A percentile compares a stretch with the other conserved stretches of the same genome.
phyloP scores from a whole-genome alignment of 2,329 filamentous ascomycete species.

The Fusarium acutatum region DNA sequence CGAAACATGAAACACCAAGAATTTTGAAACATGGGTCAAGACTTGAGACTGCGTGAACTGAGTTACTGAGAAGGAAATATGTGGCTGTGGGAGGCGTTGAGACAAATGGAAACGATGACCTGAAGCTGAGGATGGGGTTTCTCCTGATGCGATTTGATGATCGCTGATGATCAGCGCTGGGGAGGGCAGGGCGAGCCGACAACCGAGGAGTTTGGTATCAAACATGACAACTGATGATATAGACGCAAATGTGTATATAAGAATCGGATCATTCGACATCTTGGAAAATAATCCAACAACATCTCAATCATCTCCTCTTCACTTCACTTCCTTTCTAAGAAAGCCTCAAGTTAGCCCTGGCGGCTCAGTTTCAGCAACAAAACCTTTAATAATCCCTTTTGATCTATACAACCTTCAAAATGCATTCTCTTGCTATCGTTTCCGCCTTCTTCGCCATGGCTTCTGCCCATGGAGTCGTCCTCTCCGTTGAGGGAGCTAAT shows the following conservation, averaged over 20 bases:
- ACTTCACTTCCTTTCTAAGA: background rate
- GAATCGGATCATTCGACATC: background rate
- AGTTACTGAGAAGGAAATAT: background rate
- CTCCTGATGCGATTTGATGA: background rate
- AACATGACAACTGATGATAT: background rate
- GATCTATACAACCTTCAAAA: conserved; percentile 22
- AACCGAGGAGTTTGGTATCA: background rate
- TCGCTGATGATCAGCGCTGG: background rate
- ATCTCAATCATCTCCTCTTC: background rate
- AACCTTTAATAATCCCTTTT: background rate
- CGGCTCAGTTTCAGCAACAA: background rate
- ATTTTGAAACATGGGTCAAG: conserved; percentile 3
- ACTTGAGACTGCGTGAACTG: background rate
- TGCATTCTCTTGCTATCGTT: conserved; percentile 43
- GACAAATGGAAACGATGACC: conserved; percentile 6
- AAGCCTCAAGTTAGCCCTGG: background rate
- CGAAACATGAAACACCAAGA: conserved; percentile 19
- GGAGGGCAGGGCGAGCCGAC: background rate
- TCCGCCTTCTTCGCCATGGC: conserved; percentile 55
- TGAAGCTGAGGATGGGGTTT: conserved; percentile 4
- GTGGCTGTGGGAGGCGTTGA: background rate
- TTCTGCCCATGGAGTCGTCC: conserved; percentile 67
- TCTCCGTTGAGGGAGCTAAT: conserved; percentile 66
- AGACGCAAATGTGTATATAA: background rate
- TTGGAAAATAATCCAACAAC: background rate